These are phyloP conservation scores for Sordaria brevicollis DNA, from an alignment of 495 filamentous ascomycete species.

Conservation along the genomic window DNA sequence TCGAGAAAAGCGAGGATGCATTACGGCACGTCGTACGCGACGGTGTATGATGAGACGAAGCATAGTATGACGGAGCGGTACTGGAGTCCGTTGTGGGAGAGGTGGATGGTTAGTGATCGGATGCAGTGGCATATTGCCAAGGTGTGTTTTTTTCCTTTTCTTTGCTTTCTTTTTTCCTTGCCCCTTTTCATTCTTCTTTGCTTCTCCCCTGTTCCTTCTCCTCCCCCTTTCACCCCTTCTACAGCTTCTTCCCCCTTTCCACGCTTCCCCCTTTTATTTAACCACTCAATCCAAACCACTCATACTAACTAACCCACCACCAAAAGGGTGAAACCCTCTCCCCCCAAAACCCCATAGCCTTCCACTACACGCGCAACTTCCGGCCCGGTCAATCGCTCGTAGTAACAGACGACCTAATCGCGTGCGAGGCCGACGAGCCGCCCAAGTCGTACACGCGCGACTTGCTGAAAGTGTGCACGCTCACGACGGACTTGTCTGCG, in stretches of 20 bases:
- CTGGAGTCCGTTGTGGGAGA: constrained; percentile 66
- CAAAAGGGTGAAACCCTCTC: constrained; percentile 51
- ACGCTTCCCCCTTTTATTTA: constrained; percentile 1
- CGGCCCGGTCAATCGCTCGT: constrained; percentile 52
- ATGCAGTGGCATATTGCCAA: constrained; percentile 77
- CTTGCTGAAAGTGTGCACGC: constrained; percentile 59
- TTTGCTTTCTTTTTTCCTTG: background rate
- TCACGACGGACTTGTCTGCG: constrained; percentile 61
- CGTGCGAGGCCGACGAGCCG: constrained; percentile 53
- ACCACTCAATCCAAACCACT: background rate
- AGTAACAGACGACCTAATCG: constrained; percentile 66
- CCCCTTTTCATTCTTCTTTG: background rate
- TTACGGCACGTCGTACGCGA: constrained; percentile 71
- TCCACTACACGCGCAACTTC: constrained; percentile 74
- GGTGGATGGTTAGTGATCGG: constrained; percentile 70
- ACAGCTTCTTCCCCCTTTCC: background rate
- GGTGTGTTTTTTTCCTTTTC: constrained; percentile 27
- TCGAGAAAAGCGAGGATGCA: constrained; percentile 57
- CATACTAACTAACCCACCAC: background rate
- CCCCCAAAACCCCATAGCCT: constrained; percentile 54
- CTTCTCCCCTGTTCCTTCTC: background rate
- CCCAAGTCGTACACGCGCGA: constrained; percentile 46
- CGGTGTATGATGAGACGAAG: constrained; percentile 60
- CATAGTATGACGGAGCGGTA: constrained; percentile 58
- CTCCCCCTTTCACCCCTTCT: background rate